phyloP scores from a whole-genome alignment of 1,284 basidiomycete species.

The Vanrija sp. region DNA sequence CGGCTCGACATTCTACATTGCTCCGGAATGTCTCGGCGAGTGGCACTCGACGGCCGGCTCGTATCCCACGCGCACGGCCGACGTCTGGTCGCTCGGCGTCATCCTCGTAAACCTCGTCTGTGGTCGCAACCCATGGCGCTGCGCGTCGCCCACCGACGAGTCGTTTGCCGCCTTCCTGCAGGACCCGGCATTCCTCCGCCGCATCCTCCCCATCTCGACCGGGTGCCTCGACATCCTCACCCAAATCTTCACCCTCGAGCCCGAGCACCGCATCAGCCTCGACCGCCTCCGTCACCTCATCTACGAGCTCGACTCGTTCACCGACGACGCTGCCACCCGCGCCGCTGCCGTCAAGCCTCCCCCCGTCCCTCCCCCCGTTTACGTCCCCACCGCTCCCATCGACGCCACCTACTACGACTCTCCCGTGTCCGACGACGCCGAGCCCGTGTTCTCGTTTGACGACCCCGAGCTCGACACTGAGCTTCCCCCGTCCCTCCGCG shows the following conservation, averaged over 20 bases:
- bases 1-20: slow-evolving; percentile 50
- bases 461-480: slow-evolving; percentile 19
- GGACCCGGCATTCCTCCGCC: slow-evolving; percentile 63
- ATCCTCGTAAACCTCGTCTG: slow-evolving; percentile 85
- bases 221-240: slow-evolving; percentile 55
- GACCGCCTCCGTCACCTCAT: slow-evolving; percentile 62
- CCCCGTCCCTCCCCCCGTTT: slow-evolving; percentile 19
- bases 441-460: slow-evolving; percentile 34
- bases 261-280: slow-evolving; percentile 58
- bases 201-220: slow-evolving; percentile 62
- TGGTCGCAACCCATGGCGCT: slow-evolving; percentile 81
- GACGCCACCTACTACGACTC: slow-evolving; percentile 18
- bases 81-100: slow-evolving; percentile 93
- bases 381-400: slow-evolving; percentile 11
- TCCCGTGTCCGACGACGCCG: slow-evolving; percentile 18
- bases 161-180: slow-evolving; percentile 65
- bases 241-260: slow-evolving; percentile 59
- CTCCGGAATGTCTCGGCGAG: slow-evolving; percentile 82
- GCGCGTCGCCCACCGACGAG: slow-evolving; percentile 66
- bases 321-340: slow-evolving; percentile 54
- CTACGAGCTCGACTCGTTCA: slow-evolving; percentile 61
- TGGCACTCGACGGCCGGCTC: slow-evolving; percentile 49
- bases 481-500: slow-evolving; percentile 37
- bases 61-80: slow-evolving; percentile 71
- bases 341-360: slow-evolving; percentile 20